Conservation (phyloP, 1,284 basidiomycete genomes). For the Singerocomus inundabilis region DNA sequence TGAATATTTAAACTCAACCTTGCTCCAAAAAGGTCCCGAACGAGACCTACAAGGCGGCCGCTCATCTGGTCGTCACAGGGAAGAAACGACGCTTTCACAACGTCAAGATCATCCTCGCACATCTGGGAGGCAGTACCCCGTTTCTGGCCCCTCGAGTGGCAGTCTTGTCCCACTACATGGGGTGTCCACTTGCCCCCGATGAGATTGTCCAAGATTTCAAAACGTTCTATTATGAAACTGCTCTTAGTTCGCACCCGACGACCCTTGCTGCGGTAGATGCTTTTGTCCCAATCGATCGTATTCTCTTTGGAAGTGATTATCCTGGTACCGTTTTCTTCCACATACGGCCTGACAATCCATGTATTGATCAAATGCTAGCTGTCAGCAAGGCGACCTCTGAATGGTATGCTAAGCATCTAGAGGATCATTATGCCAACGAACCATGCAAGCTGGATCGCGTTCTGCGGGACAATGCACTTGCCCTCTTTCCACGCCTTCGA, state of each 20-base stretch:
- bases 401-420: slow-evolving; percentile 59
- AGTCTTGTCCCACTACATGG: slow-evolving; percentile 63
- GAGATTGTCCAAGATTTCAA: slow-evolving; percentile 66
- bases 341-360: neutral
- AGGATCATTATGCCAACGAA: slow-evolving; percentile 43
- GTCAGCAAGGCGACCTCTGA: slow-evolving; percentile 50
- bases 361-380: slow-evolving; percentile 38
- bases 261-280: slow-evolving; percentile 49
- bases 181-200: slow-evolving; percentile 52
- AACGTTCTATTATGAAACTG: slow-evolving; percentile 70
- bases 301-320: slow-evolving; percentile 73
- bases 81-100: slow-evolving; percentile 58
- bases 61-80: slow-evolving; percentile 68
- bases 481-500: slow-evolving; percentile 44
- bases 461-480: slow-evolving; percentile 46
- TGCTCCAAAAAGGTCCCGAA: slow-evolving; percentile 58
- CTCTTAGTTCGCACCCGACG: slow-evolving; percentile 54
- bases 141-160: slow-evolving; percentile 66
- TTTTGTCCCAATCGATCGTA: slow-evolving; percentile 46
- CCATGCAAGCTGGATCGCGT: slow-evolving; percentile 38
- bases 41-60: slow-evolving; percentile 76
- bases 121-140: slow-evolving; percentile 62
- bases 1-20: slow-evolving; percentile 14
- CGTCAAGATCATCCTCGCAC: slow-evolving; percentile 64
- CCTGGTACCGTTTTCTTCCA: slow-evolving; percentile 46